A percentile compares a stretch with the other conserved stretches of the same genome.
These are phyloP conservation scores for Periconia sp. DNA, from an alignment of 2,329 filamentous ascomycete genomes.

Conservation along the genomic window DNA sequence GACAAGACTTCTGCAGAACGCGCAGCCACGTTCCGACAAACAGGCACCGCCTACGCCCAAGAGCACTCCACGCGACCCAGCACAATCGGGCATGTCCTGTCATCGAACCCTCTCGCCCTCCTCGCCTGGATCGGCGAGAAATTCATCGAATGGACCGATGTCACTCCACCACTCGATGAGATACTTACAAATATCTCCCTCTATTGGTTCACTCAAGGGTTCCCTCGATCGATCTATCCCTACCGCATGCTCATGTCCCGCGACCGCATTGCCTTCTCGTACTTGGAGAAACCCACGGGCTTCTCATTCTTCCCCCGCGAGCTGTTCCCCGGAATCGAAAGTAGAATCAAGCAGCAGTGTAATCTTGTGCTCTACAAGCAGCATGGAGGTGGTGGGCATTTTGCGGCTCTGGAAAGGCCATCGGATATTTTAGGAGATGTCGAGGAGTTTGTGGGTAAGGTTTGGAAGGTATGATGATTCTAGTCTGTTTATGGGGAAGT, in stretches of 20 bases:
- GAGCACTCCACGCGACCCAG: slow-evolving; percentile 62
- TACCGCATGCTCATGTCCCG: slow-evolving; percentile 49
- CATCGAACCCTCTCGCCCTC: slow-evolving; percentile 61
- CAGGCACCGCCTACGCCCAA: slow-evolving; percentile 58
- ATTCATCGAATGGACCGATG: slow-evolving; percentile 61
- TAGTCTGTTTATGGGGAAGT: too few species aligned
- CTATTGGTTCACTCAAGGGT: slow-evolving; percentile 63
- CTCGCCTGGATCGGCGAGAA: slow-evolving; percentile 67
- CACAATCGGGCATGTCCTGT: slow-evolving; percentile 63
- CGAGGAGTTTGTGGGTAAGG: slow-evolving; percentile 51
- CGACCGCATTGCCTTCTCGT: not conserved
- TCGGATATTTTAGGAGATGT: slow-evolving; percentile 51
- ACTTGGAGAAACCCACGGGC: slow-evolving; percentile 48
- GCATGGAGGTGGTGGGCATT: slow-evolving; percentile 60
- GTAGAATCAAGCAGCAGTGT: slow-evolving; percentile 42
- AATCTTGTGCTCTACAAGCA: slow-evolving; percentile 47
- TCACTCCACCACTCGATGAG: slow-evolving; percentile 42
- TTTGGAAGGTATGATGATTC: too few species aligned
- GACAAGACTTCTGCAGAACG: slow-evolving; percentile 25
- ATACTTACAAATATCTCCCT: slow-evolving; percentile 61
- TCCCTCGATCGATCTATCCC: slow-evolving; percentile 57
- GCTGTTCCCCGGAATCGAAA: slow-evolving; percentile 44
- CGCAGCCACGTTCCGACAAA: slow-evolving; percentile 41
- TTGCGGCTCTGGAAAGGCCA: slow-evolving; percentile 58
- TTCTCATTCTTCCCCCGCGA: slow-evolving; percentile 55